Evolutionary conservation across 1,284 basidiomycete genomes (phyloP), one percentile per base, ranked within the genome.

Genomic region (Moesziomyces sp.): DNA sequence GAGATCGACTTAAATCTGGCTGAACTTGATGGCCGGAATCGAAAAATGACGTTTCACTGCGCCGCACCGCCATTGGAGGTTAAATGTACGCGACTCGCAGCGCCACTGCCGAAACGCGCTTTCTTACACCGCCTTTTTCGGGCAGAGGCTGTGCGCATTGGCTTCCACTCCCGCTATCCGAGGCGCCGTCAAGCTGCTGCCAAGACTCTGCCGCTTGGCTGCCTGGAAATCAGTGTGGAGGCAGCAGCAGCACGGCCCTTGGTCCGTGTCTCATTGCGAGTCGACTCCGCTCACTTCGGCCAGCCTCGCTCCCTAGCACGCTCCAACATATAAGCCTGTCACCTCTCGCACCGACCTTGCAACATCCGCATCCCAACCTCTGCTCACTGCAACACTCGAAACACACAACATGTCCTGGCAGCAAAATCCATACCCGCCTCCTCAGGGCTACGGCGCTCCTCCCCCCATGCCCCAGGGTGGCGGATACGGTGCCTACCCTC

Each of bases 391-490:
- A 35, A 23, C 28, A 34, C 18, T 1, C 11, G 16, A 13, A 55
- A 23, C 19, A 13, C 46, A 42, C 50, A 59, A 56, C 44, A 76
- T 73, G 74, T 73, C 69, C 45, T 76, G 66, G 74, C 62, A 67
- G 38, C 74, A 73, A 44, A 68, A 68, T 56, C 55, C 58, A 52
- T 66, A 69, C 38, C 71, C 64, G 13, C 71, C 71, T 26, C 71
- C 58, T 40, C 64, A 62, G 40, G 72, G 74, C 42, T 71, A 72
- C 54, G 72, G 72, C 21, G 72, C 65, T 26, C 62, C 65, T 21
- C 73, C 74, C 24, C 65, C 68, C 28, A 57, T 65, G 60, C 64
- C 58, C n/a, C 66, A 71, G 51, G 61, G 61, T 24, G 43, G 43
- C n/a, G 67, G 67, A 11, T 70, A 70, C 45, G 67, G 63, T n/a